phyloP scores from a whole-genome alignment of 2,329 filamentous ascomycete species.

The Penicillium sp. region DNA sequence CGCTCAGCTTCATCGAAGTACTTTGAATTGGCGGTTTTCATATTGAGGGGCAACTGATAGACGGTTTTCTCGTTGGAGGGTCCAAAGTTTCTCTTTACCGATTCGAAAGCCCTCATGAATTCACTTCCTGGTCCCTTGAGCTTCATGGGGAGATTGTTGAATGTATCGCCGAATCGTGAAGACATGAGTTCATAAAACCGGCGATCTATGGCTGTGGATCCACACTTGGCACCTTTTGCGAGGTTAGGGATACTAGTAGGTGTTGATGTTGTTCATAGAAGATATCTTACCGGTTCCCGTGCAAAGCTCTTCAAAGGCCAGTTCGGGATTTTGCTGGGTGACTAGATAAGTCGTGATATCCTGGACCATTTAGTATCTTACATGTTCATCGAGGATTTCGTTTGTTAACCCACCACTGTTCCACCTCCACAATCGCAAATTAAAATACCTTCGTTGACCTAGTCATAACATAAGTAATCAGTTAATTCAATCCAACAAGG shows the following conservation, averaged over 20 bases:
- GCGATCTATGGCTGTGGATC: conserved; percentile 39
- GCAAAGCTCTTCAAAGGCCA: conserved; percentile 21
- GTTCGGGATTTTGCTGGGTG: conserved; percentile 7
- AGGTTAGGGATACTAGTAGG: not conserved
- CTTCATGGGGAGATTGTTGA: conserved; percentile 26
- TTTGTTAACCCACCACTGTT: conserved; percentile 20
- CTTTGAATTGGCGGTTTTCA: not conserved
- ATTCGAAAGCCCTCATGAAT: conserved; percentile 43
- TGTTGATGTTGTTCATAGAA: too few relatives aligned
- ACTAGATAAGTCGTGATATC: conserved; percentile 32
- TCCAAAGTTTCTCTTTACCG: conserved; percentile 36
- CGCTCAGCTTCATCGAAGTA: not conserved
- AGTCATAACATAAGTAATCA: not conserved
- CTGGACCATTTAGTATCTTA: not conserved
- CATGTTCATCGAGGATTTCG: not conserved
- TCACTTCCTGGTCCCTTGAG: conserved; percentile 34
- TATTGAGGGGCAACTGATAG: conserved; percentile 14
- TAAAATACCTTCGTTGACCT: conserved; percentile 22
- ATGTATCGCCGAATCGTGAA: conserved; percentile 32
- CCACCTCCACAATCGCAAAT: conserved; percentile 36
- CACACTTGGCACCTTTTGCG: conserved; percentile 29
- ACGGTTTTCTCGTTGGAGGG: conserved; percentile 10
- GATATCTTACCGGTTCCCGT: conserved; percentile 20
- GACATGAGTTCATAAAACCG: conserved; percentile 36
- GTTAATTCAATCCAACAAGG: not conserved